Conservation (phyloP, 2,329 filamentous ascomycete genomes). For the Xylaria sp. region DNA sequence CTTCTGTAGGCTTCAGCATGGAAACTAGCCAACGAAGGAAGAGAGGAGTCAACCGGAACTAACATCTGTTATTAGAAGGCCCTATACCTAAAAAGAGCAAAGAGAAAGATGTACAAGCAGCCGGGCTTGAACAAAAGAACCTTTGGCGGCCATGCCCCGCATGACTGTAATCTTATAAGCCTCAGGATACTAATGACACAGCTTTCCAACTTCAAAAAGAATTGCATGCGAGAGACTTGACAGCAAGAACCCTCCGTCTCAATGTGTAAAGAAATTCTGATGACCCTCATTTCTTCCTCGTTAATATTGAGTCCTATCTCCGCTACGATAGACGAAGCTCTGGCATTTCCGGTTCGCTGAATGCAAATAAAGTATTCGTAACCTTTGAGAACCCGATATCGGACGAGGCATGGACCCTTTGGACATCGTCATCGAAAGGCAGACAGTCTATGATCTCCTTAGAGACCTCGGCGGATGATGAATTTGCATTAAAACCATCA, state of each 20-base stretch:
- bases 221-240: not conserved
- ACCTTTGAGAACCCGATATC: not conserved
- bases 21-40: not conserved
- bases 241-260: not conserved
- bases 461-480: not conserved
- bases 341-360: not conserved
- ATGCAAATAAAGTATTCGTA: not conserved
- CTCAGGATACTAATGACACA: not conserved
- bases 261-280: not conserved
- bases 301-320: not conserved
- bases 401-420: not conserved
- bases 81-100: not conserved
- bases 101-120: not conserved
- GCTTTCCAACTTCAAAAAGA: not conserved
- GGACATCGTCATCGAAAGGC: not conserved
- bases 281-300: too few species aligned
- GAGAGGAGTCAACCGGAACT: not conserved
- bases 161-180: not conserved
- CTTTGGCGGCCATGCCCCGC: not conserved
- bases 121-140: not conserved
- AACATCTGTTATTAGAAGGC: not conserved
- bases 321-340: not conserved
- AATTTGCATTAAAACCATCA: not conserved
- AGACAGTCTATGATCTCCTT: not conserved
- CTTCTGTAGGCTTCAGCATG: not conserved